Conservation (phyloP, 2,329 filamentous ascomycete species). For the Spiromastix sp. region DNA sequence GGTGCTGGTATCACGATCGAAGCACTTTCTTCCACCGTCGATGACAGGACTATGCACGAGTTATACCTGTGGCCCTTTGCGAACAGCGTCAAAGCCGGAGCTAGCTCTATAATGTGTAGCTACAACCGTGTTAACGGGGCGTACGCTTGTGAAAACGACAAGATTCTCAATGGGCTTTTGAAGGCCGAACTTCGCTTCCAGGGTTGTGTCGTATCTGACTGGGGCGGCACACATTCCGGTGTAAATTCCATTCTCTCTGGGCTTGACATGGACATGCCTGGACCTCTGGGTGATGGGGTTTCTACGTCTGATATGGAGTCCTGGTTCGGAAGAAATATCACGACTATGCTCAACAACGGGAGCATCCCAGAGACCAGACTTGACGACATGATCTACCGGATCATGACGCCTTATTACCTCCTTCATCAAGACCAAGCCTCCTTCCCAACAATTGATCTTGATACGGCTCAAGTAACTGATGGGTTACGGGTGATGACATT, state of each 20-base stretch:
- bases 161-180: constrained; percentile 34
- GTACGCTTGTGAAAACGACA: constrained; percentile 39
- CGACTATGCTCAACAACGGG: no score
- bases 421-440: no score
- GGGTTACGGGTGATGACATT: no score
- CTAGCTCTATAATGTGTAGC: constrained; percentile 39
- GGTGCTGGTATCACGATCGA: no score
- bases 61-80: constrained; percentile 69
- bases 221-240: constrained; percentile 34
- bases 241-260: constrained; percentile 31
- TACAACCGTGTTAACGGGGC: constrained; percentile 38
- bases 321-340: no score
- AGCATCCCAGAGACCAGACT: constrained; percentile 29
- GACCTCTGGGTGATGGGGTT: constrained; percentile 27
- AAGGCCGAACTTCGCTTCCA: constrained; percentile 45
- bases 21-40: no score
- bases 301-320: no score
- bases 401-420: constrained; percentile 40
- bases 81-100: constrained; percentile 57
- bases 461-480: no score
- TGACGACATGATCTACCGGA: constrained; percentile 13
- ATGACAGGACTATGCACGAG: constrained; percentile 65
- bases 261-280: constrained; percentile 36
- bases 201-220: constrained; percentile 35
- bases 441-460: no score